Percentiles rank a stretch among this genome's conserved stretches.
These are phyloP conservation scores for Quercus variabilis DNA, from an alignment of 306 rosid genomes.

Conservation along the genomic window DNA sequence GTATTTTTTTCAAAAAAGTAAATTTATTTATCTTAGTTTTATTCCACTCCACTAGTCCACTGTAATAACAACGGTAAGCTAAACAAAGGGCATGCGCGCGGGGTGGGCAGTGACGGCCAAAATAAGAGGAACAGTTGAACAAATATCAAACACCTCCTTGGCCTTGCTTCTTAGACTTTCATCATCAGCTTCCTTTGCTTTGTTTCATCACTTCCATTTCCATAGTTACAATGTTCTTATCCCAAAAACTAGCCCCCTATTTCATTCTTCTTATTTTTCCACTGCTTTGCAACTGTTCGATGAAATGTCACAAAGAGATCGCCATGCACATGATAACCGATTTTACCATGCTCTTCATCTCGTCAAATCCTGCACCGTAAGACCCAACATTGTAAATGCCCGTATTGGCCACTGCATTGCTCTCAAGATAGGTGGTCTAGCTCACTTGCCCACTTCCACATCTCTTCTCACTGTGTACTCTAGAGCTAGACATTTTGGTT, in stretches of 20 bases:
- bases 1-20: no score
- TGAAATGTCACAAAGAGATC: slow-evolving; percentile 33
- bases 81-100: slow-evolving; percentile 30
- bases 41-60: no score
- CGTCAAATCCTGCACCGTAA: slow-evolving; percentile 17
- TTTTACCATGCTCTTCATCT: slow-evolving; percentile 23
- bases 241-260: background rate
- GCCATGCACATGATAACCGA: background rate
- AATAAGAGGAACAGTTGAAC: background rate
- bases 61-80: background rate
- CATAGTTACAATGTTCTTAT: background rate
- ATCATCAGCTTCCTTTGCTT: slow-evolving; percentile 21
- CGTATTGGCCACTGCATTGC: slow-evolving; percentile 38
- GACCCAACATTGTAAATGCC: slow-evolving; percentile 21
- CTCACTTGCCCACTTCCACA: slow-evolving; percentile 42
- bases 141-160: slow-evolving; percentile 14
- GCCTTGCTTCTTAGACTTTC: background rate
- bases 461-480: slow-evolving; percentile 46
- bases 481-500: slow-evolving; percentile 34
- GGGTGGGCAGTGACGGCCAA: background rate
- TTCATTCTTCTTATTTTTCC: background rate
- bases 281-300: slow-evolving; percentile 25
- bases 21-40: no score
- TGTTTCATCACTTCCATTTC: background rate
- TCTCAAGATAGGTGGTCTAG: slow-evolving; percentile 40